Base-by-base conservation (phyloP, 2,329 filamentous ascomycete species). In the Exutisphaerella laricina region DNA sequence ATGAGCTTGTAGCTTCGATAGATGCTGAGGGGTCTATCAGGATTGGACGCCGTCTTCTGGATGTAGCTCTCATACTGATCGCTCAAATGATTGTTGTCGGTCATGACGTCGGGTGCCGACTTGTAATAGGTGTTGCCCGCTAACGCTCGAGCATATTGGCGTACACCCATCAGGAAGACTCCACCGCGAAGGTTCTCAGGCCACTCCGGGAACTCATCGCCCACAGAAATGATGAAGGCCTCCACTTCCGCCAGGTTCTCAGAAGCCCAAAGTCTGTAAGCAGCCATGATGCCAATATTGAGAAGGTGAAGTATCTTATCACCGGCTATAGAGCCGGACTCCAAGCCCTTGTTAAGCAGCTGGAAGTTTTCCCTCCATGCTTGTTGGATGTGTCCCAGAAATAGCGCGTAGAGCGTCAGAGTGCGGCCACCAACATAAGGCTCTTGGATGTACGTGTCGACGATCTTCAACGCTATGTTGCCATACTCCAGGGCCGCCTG, bases 151-250 rank as follows among this genome's bases (percentile, higher is more conserved):
- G 74, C 77, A 17, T 77, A 73, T 59, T 89, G 85, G 37, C 82
- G 70, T 3, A 82, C 71, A 2, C 77, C 74, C 46, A 84, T 77
- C 5, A 89, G 67, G 39, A 88, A 69, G 0, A 79, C 79, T 2
- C 85, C 85, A 12, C 85, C 85, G 45, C 84, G 74, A 1, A 82
- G 75, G 55, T 88, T 85, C 32, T 74, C 69, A 34, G 80, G 70
- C 85, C 85, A 89, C 37, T 82, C 79, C 1, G 78, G 78, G 45
- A 86, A 77, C 50, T 88, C 85, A 48, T 88, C 77, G 47, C 81
- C 83, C n/a, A 80, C 76, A 48, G 82, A 85, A 35, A 79, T 75
- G 54, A 82, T 84, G 58, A 80, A 85, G 0, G 74, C 74, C 59
- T 88, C 84, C 0, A 88, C 67, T 43, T 89, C 85, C 10, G 71